These are phyloP conservation scores for Acidiella bohemica DNA, from an alignment of 495 filamentous ascomycete species.

Conservation along the genomic window DNA sequence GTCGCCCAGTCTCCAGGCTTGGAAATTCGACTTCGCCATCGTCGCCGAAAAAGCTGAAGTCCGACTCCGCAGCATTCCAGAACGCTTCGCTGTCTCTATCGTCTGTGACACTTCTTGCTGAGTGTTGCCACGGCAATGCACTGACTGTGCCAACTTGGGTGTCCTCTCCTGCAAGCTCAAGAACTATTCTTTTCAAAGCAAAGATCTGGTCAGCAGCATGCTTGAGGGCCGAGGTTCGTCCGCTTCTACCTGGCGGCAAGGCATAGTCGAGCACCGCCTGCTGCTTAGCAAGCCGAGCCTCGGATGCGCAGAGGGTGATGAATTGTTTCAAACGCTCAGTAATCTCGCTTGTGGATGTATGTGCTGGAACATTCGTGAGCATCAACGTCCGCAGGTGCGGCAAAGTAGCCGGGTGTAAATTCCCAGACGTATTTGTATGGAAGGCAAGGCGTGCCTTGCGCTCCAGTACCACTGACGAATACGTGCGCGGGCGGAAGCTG, in stretches of 20 bases:
- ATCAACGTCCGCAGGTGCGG: slow-evolving; percentile 44
- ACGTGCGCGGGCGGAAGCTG: slow-evolving; percentile 4
- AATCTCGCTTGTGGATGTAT: slow-evolving; percentile 32
- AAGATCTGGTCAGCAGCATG: slow-evolving; percentile 25
- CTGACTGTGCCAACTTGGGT: slow-evolving; percentile 8
- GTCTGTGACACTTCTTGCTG: slow-evolving; percentile 43
- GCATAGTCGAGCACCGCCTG: slow-evolving; percentile 41
- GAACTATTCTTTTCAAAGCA: slow-evolving; percentile 40
- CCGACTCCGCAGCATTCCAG: slow-evolving; percentile 44
- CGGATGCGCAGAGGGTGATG: slow-evolving; percentile 47
- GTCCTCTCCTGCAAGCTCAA: slow-evolving; percentile 41
- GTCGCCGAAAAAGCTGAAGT: slow-evolving; percentile 50
- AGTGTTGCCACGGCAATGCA: slow-evolving; percentile 24
- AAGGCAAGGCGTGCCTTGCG: slow-evolving; percentile 18
- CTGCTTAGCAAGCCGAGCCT: slow-evolving; percentile 40
- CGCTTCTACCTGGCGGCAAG: slow-evolving; percentile 37
- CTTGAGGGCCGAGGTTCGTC: slow-evolving; percentile 33
- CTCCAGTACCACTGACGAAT: slow-evolving; percentile 12
- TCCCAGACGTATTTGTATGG: slow-evolving; percentile 3
- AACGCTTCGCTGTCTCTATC: slow-evolving; percentile 47
- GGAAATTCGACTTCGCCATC: slow-evolving; percentile 46
- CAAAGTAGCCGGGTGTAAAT: slow-evolving; percentile 43
- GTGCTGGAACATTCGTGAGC: slow-evolving; percentile 46
- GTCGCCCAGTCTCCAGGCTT: slow-evolving; percentile 17
- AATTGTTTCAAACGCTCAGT: slow-evolving; percentile 40